Evolutionary conservation across 768 basidiomycete genomes (phyloP).

Genomic region (Podaxis carcinomalis): DNA sequence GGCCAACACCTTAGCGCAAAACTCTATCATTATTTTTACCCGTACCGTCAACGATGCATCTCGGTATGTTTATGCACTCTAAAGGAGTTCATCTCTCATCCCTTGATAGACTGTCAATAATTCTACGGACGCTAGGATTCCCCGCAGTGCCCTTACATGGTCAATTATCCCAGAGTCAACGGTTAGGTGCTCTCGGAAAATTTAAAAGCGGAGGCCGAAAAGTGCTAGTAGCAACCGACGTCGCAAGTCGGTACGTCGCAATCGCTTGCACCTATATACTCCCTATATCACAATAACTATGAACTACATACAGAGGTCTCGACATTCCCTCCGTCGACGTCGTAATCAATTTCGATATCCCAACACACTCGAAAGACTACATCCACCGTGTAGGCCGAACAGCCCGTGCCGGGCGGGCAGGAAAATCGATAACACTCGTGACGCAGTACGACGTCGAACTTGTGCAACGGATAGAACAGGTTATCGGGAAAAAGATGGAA

Average conservation of each 20-base stretch:
- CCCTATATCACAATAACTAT: not conserved
- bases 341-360: constrained; percentile 97
- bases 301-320: constrained; percentile 56
- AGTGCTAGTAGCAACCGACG: constrained; percentile 92
- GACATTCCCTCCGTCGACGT: constrained; percentile 96
- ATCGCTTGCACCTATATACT: not conserved
- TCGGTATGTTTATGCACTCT: constrained; percentile 35
- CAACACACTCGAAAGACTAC: constrained; percentile 98
- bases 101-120: constrained; percentile 66
- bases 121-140: constrained; percentile 88
- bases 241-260: constrained; percentile 76
- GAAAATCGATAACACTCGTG: constrained; percentile 95
- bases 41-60: constrained; percentile 93
- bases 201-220: constrained; percentile 93
- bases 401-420: constrained; percentile 94
- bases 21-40: constrained; percentile 95
- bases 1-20: constrained; percentile 83
- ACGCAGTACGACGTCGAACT: constrained; percentile 99
- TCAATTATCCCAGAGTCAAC: constrained; percentile 88
- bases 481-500: constrained; percentile 90
- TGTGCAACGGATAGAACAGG: constrained; percentile 89
- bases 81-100: not conserved
- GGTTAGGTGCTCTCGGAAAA: constrained; percentile 89
- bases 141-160: constrained; percentile 95
- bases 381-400: constrained; percentile 98